Conservation (phyloP, 2,329 filamentous ascomycete genomes). For the Tolypocladium tundrense region DNA sequence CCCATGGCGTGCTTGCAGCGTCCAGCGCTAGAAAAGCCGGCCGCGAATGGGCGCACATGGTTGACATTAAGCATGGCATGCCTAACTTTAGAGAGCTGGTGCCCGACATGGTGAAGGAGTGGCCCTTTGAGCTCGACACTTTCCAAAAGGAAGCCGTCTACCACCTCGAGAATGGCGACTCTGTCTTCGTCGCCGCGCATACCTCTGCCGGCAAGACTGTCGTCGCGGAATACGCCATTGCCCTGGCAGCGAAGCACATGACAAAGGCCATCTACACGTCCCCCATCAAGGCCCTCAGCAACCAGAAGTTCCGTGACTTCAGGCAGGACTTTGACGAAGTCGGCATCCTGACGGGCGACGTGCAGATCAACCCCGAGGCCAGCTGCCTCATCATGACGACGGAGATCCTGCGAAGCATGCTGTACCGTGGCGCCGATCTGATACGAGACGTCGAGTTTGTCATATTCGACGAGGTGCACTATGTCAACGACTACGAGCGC, state of each 20-base stretch:
- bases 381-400: conserved; percentile 99
- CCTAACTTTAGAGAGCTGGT: conserved; percentile 90
- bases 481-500: conserved; percentile 91
- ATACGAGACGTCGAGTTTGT: conserved; percentile 98
- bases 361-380: conserved; percentile 94
- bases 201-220: conserved; percentile 98
- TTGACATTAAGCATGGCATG: conserved; percentile 87
- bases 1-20: conserved; percentile 64
- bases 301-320: conserved; percentile 98
- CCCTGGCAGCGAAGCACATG: conserved; percentile 95
- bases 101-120: conserved; percentile 90
- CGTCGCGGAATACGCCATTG: conserved; percentile 95
- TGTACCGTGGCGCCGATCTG: conserved; percentile 89
- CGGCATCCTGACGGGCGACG: conserved; percentile 91
- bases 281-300: conserved; percentile 95
- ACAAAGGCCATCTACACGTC: conserved; percentile 99
- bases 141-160: conserved; percentile 99
- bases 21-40: conserved; percentile 64
- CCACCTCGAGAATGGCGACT: conserved; percentile 91
- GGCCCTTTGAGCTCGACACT: conserved; percentile 94
- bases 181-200: conserved; percentile 94
- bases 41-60: conserved; percentile 95
- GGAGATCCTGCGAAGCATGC: conserved; percentile 94
- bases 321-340: conserved; percentile 86
- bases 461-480: conserved; percentile 98